These are phyloP conservation scores for Asterionellopsis glacialis DNA, from an alignment of 108 stramenopile genomes.

Conservation along the genomic window DNA sequence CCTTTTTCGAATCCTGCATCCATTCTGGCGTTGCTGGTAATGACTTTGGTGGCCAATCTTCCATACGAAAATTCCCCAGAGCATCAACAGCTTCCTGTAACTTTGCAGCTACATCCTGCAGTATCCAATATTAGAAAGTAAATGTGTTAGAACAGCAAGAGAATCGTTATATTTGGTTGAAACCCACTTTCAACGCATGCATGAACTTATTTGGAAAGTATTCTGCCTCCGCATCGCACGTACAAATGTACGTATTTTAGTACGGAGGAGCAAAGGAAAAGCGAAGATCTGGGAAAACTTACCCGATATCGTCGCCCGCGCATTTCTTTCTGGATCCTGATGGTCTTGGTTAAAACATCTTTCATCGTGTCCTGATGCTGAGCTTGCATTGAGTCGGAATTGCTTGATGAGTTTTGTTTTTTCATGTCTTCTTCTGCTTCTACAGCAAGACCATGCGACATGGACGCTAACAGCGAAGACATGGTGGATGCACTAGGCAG, in stretches of 20 bases:
- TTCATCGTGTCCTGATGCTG: neutral
- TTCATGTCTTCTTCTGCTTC: neutral
- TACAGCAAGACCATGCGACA: constrained; percentile 8
- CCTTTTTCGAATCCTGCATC: neutral
- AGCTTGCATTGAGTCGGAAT: neutral
- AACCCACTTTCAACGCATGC: too few species aligned
- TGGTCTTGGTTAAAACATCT: constrained; percentile 22
- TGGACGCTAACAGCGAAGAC: constrained; percentile 3
- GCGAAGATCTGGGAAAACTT: constrained; percentile 2
- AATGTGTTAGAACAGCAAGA: neutral
- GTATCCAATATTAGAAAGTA: neutral
- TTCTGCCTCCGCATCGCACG: too few species aligned
- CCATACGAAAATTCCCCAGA: constrained; percentile 32
- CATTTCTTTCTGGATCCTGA: constrained; percentile 46
- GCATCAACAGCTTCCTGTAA: constrained; percentile 26
- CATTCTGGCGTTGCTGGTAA: constrained; percentile 1
- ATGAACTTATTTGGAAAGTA: too few species aligned
- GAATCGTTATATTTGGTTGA: too few species aligned
- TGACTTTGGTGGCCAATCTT: constrained; percentile 30
- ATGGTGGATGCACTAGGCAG: too few species aligned
- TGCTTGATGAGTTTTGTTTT: neutral
- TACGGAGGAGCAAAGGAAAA: too few species aligned
- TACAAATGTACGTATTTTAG: too few species aligned
- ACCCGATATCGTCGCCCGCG: constrained; percentile 40
- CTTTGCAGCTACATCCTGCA: constrained; percentile 37